Conservation (phyloP, 352 stramenopile species). For the Aphanomyces euteiches region DNA sequence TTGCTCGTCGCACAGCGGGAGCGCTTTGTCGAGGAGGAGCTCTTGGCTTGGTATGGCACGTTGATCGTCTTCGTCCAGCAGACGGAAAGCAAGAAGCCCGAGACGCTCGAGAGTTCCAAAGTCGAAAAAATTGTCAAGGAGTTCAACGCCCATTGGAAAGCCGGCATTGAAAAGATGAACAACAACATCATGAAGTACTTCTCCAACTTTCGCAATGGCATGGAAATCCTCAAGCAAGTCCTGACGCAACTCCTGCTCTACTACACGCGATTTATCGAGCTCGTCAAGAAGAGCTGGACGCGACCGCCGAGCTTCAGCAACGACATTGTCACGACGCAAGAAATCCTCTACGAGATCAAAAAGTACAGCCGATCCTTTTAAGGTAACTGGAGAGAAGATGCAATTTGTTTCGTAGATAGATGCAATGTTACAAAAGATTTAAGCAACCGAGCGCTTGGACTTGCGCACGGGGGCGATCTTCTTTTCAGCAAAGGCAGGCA, state of each 20-base stretch:
- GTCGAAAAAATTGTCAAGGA: constrained; percentile 93
- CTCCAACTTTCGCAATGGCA: constrained; percentile 97
- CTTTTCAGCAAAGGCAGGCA: constrained; percentile 91
- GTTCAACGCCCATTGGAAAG: constrained; percentile 95
- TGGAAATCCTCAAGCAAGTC: constrained; percentile 99
- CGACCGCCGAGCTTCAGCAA: constrained; percentile 81
- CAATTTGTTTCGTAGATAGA: no score
- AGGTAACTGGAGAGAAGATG: background rate
- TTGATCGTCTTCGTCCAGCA: constrained; percentile 98
- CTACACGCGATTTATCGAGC: constrained; percentile 98
- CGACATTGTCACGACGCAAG: constrained; percentile 93
- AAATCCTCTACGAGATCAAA: constrained; percentile 98
- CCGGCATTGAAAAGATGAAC: constrained; percentile 97
- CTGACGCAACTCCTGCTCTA: constrained; percentile 97
- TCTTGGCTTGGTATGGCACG: constrained; percentile 89
- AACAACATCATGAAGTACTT: constrained; percentile 97
- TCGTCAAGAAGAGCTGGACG: constrained; percentile 91
- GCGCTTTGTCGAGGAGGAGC: constrained; percentile 96
- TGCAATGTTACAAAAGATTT: background rate
- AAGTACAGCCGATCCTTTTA: constrained; percentile 95
- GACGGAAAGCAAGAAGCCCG: constrained; percentile 57
- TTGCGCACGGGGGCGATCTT: constrained; percentile 79
- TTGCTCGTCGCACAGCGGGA: constrained; percentile 91
- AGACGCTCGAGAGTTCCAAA: constrained; percentile 81
- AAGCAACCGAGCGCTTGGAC: constrained; percentile 36